Base-by-base conservation (phyloP, 2,329 filamentous ascomycete species). In the Microdochium bolleyi region DNA sequence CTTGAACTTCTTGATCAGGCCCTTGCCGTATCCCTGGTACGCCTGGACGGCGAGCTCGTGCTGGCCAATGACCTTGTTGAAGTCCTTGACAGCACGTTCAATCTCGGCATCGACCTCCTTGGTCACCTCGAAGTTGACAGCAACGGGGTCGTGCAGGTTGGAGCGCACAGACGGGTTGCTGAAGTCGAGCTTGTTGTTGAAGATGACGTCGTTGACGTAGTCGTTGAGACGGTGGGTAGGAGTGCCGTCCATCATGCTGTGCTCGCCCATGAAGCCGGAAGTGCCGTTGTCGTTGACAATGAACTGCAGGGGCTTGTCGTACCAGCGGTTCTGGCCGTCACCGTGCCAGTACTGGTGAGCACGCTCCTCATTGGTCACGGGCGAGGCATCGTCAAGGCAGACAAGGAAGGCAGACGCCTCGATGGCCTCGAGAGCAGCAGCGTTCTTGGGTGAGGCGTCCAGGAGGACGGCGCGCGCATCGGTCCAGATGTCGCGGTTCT, bases 161-260 rank as follows among this genome's bases (percentile, higher is more conserved):
- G 90, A 91, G 63, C 94, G 90, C 55, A 95, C 72, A 37, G 76
- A 74, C 8, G 89, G 80, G 67, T 91, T 82, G 55, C 87, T 87
- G 66, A 96, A 89, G 71, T 96, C 91, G 54, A 99, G 84, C 69
- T 94, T 95, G 75, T 96, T 92, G 74, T 87, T 86, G 73, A 96
- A 92, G 70, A 97, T 96, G 64, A 89, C 81, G 67, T 88, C 84
- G 75, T 92, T 95, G 67, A 95, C 81, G 66, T 91, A 94, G 78
- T 99, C 94, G 70, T 96, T 99, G 16, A 99, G 80, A 48, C 95
- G 87, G 73, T 97, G 94, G 2, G 95, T 99, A 1, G 95, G 92
- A 7, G 94, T 99, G 58, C 95, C 94, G 68, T 99, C 94, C 95
- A 99, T 99, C 94, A 99, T 97, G 63, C 89, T 95, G 79, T 99